Evolutionary conservation across 208 protist genomes (phyloP).

Genomic region (Novymonas esmeraldas): DNA sequence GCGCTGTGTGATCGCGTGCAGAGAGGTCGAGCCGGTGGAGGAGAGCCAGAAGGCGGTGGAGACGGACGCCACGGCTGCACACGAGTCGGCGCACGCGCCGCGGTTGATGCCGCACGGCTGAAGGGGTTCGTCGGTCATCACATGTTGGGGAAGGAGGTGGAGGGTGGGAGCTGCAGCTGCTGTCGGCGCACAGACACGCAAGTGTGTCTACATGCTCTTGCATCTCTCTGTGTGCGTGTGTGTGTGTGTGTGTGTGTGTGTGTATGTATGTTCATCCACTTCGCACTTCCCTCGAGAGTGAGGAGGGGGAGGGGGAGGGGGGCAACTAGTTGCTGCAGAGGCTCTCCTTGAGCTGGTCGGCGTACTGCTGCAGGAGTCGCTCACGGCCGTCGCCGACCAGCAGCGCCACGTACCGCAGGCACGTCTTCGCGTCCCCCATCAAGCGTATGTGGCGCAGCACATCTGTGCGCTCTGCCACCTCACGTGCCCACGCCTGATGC

Average conservation of each 20-base stretch:
- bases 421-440: slow-evolving; percentile 83
- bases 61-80: not conserved
- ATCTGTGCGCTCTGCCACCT: slow-evolving; percentile 44
- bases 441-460: slow-evolving; percentile 61
- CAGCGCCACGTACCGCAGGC: slow-evolving; percentile 68
- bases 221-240: too few relatives aligned
- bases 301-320: not conserved
- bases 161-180: slow-evolving; percentile 3
- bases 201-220: too few relatives aligned
- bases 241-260: not conserved
- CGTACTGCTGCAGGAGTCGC: slow-evolving; percentile 64
- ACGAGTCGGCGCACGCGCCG: too few relatives aligned
- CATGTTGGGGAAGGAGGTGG: slow-evolving; percentile 9
- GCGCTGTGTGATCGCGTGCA: too few relatives aligned
- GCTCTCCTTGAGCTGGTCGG: slow-evolving; percentile 60
- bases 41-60: too few relatives aligned
- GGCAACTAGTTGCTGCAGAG: slow-evolving; percentile 15
- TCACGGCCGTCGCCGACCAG: slow-evolving; percentile 65
- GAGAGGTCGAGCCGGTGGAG: too few relatives aligned
- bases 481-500: slow-evolving; percentile 9
- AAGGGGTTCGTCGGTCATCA: not conserved
- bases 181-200: not conserved
- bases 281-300: not conserved
- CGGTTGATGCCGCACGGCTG: not conserved
- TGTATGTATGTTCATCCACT: not conserved